Percentiles rank a stretch among this genome's conserved stretches.
Evolutionary conservation across 1,284 basidiomycete species (phyloP).

Genomic region (Cryptococcus sp.): DNA sequence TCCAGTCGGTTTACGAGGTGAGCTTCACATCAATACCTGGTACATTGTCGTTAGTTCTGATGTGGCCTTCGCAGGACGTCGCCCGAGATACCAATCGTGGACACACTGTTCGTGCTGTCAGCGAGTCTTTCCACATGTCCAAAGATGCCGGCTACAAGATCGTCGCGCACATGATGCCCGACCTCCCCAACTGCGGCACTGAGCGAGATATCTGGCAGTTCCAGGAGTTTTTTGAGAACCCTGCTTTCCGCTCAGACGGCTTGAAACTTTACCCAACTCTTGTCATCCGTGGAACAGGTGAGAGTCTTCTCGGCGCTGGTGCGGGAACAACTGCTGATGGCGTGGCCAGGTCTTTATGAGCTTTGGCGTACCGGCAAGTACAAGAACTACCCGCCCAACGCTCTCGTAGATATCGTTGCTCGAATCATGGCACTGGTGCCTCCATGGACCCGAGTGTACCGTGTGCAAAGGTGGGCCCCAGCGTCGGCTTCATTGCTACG

Average conservation of each 20-base stretch:
- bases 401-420: conserved; percentile 94
- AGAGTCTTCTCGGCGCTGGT: not conserved
- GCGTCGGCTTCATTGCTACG: not conserved
- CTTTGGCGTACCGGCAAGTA: conserved; percentile 95
- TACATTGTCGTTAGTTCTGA: not conserved
- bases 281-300: conserved; percentile 86
- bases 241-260: conserved; percentile 93
- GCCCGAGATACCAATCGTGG: conserved; percentile 97
- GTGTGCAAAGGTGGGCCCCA: conserved; percentile 75
- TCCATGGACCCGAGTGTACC: conserved; percentile 98
- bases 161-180: conserved; percentile 97
- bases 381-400: conserved; percentile 98
- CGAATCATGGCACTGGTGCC: conserved; percentile 94
- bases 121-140: conserved; percentile 95
- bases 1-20: conserved; percentile 93
- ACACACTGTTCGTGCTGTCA: conserved; percentile 95
- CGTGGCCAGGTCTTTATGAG: conserved; percentile 73
- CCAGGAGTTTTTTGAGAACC: conserved; percentile 98
- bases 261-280: conserved; percentile 98
- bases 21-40: not conserved
- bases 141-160: conserved; percentile 99
- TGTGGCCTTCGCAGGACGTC: conserved; percentile 61
- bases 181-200: conserved; percentile 94
- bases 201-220: conserved; percentile 98
- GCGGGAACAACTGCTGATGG: conserved; percentile 1